Evolutionary conservation across 1,284 basidiomycete genomes (phyloP), one percentile per base, ranked within the genome.

Genomic region (Apiotrichum gracile): DNA sequence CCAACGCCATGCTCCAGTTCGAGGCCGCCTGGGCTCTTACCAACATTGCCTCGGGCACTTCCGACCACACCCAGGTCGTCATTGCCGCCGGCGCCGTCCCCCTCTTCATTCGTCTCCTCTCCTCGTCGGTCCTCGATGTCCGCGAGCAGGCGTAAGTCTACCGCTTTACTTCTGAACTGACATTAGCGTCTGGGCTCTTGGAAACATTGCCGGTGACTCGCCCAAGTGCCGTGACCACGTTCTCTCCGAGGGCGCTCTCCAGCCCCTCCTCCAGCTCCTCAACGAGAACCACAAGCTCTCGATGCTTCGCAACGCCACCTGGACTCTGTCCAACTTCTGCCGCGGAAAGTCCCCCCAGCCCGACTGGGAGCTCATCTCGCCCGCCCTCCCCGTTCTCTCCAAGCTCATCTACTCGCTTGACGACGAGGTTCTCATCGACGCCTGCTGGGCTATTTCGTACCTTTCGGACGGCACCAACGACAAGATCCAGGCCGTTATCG

Each of bases 391-490:
- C 40, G 90, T 97, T 55, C 81, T 99, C 61, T 97, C 93, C 56
- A 98, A 98, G 78, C 80, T 99, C 67, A 97, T 99, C 76, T 98
- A 98, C 78, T 97, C 94, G 45, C 83, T 97, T 69, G 96, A 99
- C 73, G 94, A 98, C 70, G 96, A 99, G 78, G 96, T 97, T 59
- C 80, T 99, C 67, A 99, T 98, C 72, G 96, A 99, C 74, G 96
- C 96, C 27, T 99, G 96, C 81, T 99, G 96, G 96, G 96, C 96
- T 42, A 96, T 99, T 75, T 97, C 93, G 26, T 99, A 99, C 78
- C 86, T 99, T 33, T 98, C 96, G 2, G 96, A 98, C 74, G 96
- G 96, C 40, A 91, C 93, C 47, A 97, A 97, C 73, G 96, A 99
- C 78, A 99, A 99, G 81, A 99, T 99, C 60, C 96, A 99, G 76